Percentiles rank a stretch among this genome's conserved stretches.
Evolutionary conservation across 2,329 filamentous ascomycete genomes (phyloP).

Genomic region (Xylaria multiplex): DNA sequence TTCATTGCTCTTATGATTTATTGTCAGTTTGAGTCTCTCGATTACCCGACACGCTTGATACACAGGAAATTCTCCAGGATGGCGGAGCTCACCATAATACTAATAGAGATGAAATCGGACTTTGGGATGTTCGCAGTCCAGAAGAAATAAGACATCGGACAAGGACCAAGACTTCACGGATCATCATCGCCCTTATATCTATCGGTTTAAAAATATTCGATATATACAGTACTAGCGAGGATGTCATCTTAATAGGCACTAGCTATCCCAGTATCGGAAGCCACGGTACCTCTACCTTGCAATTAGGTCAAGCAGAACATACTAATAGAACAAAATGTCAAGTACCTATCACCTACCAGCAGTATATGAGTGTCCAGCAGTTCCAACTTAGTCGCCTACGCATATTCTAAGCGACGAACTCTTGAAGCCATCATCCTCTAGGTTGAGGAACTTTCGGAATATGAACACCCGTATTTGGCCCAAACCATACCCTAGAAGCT

Average conservation of each 20-base stretch:
- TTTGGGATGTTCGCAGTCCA: not conserved
- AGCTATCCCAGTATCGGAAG: conserved; percentile 41
- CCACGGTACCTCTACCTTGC: conserved; percentile 41
- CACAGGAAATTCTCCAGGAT: not conserved
- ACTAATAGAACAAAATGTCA: too few species aligned
- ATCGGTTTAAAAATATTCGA: conserved; percentile 34
- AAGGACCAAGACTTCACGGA: not conserved
- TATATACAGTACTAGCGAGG: conserved; percentile 40
- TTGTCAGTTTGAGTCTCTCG: not conserved
- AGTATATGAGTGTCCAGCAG: too few species aligned
- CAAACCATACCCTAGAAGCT: too few species aligned
- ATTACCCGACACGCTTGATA: not conserved
- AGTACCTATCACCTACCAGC: too few species aligned
- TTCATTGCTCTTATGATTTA: not conserved
- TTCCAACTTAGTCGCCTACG: conserved; percentile 20
- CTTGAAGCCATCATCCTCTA: too few species aligned
- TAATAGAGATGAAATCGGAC: not conserved
- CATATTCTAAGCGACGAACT: conserved; percentile 37
- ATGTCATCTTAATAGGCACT: conserved; percentile 42
- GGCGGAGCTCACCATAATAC: not conserved
- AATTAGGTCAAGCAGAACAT: conserved; percentile 4
- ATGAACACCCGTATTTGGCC: too few species aligned
- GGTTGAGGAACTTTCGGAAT: too few species aligned
- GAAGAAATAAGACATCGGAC: not conserved
- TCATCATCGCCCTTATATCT: not conserved